These are phyloP conservation scores for Rhizodiscina lignyota DNA, from an alignment of 495 filamentous ascomycete species.

Conservation along the genomic window DNA sequence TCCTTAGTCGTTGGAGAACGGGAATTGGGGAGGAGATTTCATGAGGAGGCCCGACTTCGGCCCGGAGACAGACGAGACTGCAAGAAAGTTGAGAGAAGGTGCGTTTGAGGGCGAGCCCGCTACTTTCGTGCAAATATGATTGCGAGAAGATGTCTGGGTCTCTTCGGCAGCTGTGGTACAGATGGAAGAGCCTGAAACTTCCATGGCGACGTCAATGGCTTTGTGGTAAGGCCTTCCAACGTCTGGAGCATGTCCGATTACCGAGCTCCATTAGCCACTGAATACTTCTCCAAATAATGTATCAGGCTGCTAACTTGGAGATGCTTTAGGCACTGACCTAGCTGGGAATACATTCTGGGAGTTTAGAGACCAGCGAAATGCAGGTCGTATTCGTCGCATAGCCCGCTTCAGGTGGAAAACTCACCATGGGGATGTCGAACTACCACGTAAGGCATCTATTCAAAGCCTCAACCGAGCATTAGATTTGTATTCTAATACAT, in stretches of 20 bases:
- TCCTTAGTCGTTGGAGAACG: too few relatives aligned
- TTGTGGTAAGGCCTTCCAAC: slow-evolving; percentile 42
- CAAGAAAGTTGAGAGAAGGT: too few relatives aligned
- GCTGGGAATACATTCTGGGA: slow-evolving; percentile 91
- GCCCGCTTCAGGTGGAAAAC: slow-evolving; percentile 45
- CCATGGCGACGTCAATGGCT: slow-evolving; percentile 79
- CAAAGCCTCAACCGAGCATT: neutral
- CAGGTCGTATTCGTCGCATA: slow-evolving; percentile 39
- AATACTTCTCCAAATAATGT: neutral
- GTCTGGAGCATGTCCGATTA: neutral
- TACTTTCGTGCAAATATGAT: too few relatives aligned
- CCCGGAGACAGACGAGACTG: too few relatives aligned
- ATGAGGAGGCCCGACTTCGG: too few relatives aligned
- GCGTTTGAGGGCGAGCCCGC: too few relatives aligned
- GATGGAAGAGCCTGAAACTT: slow-evolving; percentile 68
- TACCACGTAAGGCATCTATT: slow-evolving; percentile 27
- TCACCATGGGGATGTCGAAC: slow-evolving; percentile 51
- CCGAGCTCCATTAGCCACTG: neutral
- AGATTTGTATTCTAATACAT: neutral
- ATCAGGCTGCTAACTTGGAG: too few relatives aligned
- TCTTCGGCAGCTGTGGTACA: too few relatives aligned
- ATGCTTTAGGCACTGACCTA: slow-evolving; percentile 82
- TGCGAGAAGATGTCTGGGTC: too few relatives aligned
- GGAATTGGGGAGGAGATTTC: too few relatives aligned
- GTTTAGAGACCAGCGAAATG: slow-evolving; percentile 49